Percentiles rank a stretch among this genome's conserved stretches.
phyloP scores from a whole-genome alignment of 1,139 yeast genomes.

The Geotrichum australiense region DNA sequence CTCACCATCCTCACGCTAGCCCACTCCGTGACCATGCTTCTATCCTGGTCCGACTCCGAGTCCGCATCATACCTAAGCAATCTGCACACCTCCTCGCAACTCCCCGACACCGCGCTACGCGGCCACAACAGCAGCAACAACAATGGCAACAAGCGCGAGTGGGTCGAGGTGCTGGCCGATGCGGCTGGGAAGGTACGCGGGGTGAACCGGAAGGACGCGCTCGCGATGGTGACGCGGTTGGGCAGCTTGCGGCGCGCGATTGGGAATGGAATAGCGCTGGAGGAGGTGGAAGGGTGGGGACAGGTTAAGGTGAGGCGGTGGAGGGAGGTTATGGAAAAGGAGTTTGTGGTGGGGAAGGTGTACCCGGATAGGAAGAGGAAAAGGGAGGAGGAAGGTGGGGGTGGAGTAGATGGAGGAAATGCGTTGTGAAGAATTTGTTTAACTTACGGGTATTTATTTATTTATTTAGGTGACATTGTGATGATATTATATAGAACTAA shows the following conservation, averaged over 20 bases:
- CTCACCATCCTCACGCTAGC: constrained; percentile 64
- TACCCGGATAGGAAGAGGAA: no score
- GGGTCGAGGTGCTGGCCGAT: constrained; percentile 46
- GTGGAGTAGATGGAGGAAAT: no score
- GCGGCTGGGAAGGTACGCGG: constrained; percentile 47
- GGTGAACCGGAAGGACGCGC: constrained; percentile 55
- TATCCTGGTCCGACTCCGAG: constrained; percentile 80
- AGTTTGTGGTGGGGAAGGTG: no score
- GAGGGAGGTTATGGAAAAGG: no score
- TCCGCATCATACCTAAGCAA: constrained; percentile 66
- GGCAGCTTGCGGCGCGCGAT: constrained; percentile 48
- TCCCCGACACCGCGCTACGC: constrained; percentile 30
- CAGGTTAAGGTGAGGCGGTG: constrained; percentile 43
- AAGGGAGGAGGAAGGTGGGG: no score
- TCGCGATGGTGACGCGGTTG: constrained; percentile 47
- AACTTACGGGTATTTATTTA: no score
- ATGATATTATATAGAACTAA: no score
- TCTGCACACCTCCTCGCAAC: constrained; percentile 28
- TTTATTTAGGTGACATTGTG: no score
- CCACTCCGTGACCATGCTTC: constrained; percentile 55
- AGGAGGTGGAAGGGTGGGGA: constrained; percentile 49
- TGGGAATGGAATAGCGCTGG: constrained; percentile 33
- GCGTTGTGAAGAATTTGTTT: no score
- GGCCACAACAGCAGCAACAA: constrained; percentile 28
- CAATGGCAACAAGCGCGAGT: constrained; percentile 41